Evolutionary conservation across 208 protist species (phyloP).

Genomic region (Leishmania tropica): DNA sequence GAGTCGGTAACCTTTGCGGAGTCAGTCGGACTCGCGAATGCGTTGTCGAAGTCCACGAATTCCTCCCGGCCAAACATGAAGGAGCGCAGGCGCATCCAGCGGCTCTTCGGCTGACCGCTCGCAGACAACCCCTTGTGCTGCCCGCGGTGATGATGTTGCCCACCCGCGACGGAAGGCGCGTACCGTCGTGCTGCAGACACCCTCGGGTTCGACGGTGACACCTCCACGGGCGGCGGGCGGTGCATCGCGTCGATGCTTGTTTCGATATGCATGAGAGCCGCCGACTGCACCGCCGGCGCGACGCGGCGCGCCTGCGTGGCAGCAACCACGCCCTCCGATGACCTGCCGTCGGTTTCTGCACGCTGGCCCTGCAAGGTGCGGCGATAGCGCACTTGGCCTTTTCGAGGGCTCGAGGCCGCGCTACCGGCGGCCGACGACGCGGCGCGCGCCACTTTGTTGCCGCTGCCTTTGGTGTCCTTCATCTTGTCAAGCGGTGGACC

Average conservation of each 20-base stretch:
- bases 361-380: background rate
- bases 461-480: background rate
- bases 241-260: constrained; percentile 13
- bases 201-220: constrained; percentile 13
- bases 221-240: constrained; percentile 18
- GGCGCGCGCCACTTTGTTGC: background rate
- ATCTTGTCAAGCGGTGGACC: background rate
- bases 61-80: constrained; percentile 35
- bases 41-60: constrained; percentile 33
- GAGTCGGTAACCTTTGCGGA: constrained; percentile 16
- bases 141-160: background rate
- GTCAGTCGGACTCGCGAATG: background rate
- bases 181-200: constrained; percentile 1
- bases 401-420: constrained; percentile 1
- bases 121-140: background rate
- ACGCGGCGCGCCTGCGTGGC: constrained; percentile 16
- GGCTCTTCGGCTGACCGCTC: background rate
- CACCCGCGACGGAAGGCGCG: background rate
- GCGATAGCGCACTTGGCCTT: constrained; percentile 5
- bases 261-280: background rate
- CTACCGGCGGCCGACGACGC: too few relatives aligned
- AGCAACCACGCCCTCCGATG: background rate
- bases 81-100: constrained; percentile 15
- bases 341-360: constrained; percentile 8
- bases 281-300: constrained; percentile 12